These are phyloP conservation scores for Pythium diclinum DNA, from an alignment of 352 stramenopile genomes.

Conservation along the genomic window DNA sequence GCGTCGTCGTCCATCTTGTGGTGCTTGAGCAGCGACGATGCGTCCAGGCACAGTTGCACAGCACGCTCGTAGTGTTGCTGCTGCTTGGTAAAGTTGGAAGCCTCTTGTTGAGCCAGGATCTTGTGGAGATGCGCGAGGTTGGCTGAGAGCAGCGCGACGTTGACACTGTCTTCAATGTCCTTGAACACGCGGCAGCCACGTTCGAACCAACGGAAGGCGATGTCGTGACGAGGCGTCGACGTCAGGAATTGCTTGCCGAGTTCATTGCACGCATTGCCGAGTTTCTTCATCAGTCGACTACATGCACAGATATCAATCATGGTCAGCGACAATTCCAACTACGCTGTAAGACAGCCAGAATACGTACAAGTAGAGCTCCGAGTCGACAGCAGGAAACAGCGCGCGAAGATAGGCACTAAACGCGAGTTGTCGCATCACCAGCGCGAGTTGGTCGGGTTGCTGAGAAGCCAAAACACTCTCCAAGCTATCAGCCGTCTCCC, in stretches of 20 bases:
- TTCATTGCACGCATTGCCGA: slow-evolving; percentile 85
- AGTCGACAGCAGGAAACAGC: slow-evolving; percentile 58
- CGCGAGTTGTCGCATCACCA: slow-evolving; percentile 31
- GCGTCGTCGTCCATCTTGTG: slow-evolving; percentile 51
- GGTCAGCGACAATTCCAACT: not conserved
- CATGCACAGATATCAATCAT: not conserved
- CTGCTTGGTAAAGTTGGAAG: slow-evolving; percentile 25
- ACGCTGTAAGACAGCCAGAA: not conserved
- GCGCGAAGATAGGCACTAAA: slow-evolving; percentile 69
- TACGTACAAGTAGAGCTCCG: slow-evolving; percentile 83
- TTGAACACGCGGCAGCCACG: slow-evolving; percentile 74
- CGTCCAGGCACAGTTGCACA: slow-evolving; percentile 63
- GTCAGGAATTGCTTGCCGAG: slow-evolving; percentile 70
- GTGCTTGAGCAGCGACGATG: slow-evolving; percentile 62
- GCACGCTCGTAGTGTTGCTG: slow-evolving; percentile 55
- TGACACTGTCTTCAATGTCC: slow-evolving; percentile 83
- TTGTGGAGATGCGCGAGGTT: slow-evolving; percentile 86
- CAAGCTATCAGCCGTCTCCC: slow-evolving; percentile 18
- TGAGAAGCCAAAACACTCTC: not conserved
- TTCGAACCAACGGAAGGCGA: slow-evolving; percentile 77
- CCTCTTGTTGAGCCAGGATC: slow-evolving; percentile 68
- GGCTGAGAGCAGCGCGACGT: slow-evolving; percentile 72
- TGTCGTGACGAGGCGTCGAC: slow-evolving; percentile 37
- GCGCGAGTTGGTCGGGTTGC: not conserved
- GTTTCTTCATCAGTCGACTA: slow-evolving; percentile 84